Evolutionary conservation across 768 basidiomycete genomes (phyloP), one percentile per base, ranked within the genome.

Genomic region (Mycena vulgaris): DNA sequence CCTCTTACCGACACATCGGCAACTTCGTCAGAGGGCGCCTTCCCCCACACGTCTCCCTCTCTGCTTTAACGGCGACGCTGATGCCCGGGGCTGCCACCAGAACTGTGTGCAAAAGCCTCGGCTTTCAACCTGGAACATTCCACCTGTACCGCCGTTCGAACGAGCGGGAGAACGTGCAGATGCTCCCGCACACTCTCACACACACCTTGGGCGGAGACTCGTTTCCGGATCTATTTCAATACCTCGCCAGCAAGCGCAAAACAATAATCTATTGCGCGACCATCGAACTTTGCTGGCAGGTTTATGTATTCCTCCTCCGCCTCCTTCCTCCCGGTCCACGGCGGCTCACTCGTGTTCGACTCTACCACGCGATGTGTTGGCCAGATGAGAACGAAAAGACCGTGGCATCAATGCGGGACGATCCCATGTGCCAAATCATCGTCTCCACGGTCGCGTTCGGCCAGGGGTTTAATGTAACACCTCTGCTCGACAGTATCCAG

Each of bases 191-290:
- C 17, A 6, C 59, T 28, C 62, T 69, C 27, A 66, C 62, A 13
- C 66, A 69, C 37, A 52, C 49, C 23, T 42, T 69, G 30, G 57
- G 49, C 28, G 59, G 68, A 6, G 23, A 56, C 23, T 28, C n/a
- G 2, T 73, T 69, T 52, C 67, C 71, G 16, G 53, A 66, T 10
- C 56, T 73, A 3, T 17, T 69, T 5, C 47, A 8, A 5, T 65
- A 65, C 33, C 53, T 73, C n/a, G 17, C 10, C 42, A 30, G 27
- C 58, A 45, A 53, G n/a, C 71, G 61, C 21, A 72, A 72, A 23
- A 45, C 66, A 2, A 58, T 74, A 31, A 72, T 74, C 14, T 69
- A 72, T 47, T 71, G 66, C 49, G 30, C 65, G 27, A 68, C 73
- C 9, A 71, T 74, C 27, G 73, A 74, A 17, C 53, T 65, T 21